Evolutionary conservation across 305 asterid genomes (phyloP), one percentile per base, ranked within the genome.

Genomic region (Andrographis paniculata): DNA sequence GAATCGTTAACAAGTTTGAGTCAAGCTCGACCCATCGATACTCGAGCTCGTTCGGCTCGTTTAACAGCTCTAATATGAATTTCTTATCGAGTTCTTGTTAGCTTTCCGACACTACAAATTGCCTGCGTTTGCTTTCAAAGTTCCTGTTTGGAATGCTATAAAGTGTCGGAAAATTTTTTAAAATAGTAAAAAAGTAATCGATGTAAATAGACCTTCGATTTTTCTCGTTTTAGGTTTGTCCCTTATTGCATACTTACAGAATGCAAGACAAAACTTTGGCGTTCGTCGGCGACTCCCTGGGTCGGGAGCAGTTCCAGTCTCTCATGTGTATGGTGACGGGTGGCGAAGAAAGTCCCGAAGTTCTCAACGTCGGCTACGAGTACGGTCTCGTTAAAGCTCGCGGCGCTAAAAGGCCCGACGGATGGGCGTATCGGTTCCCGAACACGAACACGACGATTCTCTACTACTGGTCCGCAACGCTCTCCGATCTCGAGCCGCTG

Each of bases 401-500:
- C 51, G 87, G 82, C 41, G 82, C 98, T 17, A 58, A 49, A 4
- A 71, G 95, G 28, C 96, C 98, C 10, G 94, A 89, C 61, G 98
- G 98, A 47, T 89, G 96, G 98, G 98, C 87, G 55, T 89, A 80
- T 51, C 71, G 82, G 16, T 80, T 89, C 56, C 88, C 91, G 12
- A 58, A 33, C 30, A 76, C 93, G 58, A 80, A 89, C 61, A 82
- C 92, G 31, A 89, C 98, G 16, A 62, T 89, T 59, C 87, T 85
- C 42, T 89, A 80, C 72, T 85, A 89, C 45, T 89, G 98, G 98
- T 89, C 98, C 21, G 94, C 98, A 39, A 89, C 84, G 53, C 93
- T 89, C 19, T 76, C 82, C 46, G 92, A 73, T 59, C 58, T 89
- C 52, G 74, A 84, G 75, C 98, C 93, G 31, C 62, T 85, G 22